Conservation (phyloP, 108 stramenopile genomes). For the Discostella stelligeroides region DNA sequence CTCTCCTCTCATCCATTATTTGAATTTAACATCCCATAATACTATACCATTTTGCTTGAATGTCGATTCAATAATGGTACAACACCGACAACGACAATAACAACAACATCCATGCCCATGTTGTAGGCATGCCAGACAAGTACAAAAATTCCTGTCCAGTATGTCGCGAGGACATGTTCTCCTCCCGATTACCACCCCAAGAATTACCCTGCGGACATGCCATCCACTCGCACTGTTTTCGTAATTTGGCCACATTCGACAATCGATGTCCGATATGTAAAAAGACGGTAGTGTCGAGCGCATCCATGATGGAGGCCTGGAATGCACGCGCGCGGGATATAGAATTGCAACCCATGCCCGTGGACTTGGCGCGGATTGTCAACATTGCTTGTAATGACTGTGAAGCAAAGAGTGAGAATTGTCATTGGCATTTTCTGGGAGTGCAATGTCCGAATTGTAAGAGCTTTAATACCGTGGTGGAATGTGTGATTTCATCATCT, state of each 20-base stretch:
- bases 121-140: slow-evolving; percentile 41
- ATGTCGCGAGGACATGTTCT: slow-evolving; percentile 59
- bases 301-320: slow-evolving; percentile 83
- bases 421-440: slow-evolving; percentile 85
- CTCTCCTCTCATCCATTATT: too few species aligned
- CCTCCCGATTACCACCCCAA: slow-evolving; percentile 70
- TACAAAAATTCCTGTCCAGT: slow-evolving; percentile 60
- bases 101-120: too few species aligned
- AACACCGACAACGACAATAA: too few species aligned
- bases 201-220: slow-evolving; percentile 89
- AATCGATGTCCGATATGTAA: slow-evolving; percentile 91
- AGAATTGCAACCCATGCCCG: slow-evolving; percentile 86
- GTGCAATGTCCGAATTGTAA: slow-evolving; percentile 79
- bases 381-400: slow-evolving; percentile 90
- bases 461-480: too few species aligned
- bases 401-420: slow-evolving; percentile 62
- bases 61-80: too few species aligned
- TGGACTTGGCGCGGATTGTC: slow-evolving; percentile 75
- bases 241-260: slow-evolving; percentile 85
- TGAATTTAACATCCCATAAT: too few species aligned
- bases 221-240: slow-evolving; percentile 88
- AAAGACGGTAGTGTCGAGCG: slow-evolving; percentile 78
- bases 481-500: too few species aligned
- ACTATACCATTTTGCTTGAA: too few species aligned
- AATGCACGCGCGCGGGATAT: slow-evolving; percentile 82